Evolutionary conservation across 257 asterid species (phyloP).

Genomic region (Capsicum rhomboideum): DNA sequence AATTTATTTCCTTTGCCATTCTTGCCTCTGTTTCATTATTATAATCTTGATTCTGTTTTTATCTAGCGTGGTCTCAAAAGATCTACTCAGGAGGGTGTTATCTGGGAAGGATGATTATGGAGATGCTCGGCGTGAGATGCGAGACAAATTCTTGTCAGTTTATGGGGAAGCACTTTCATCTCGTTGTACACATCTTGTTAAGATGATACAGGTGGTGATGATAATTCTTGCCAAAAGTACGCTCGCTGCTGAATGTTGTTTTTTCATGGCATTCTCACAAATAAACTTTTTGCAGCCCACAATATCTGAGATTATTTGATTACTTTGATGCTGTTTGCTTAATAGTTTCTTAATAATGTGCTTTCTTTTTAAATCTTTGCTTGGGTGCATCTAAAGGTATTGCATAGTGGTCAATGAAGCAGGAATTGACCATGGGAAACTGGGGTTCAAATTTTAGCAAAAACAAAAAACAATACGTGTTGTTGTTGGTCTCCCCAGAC

Average conservation of each 20-base stretch:
- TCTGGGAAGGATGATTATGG: slow-evolving; percentile 53
- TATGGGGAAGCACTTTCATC: slow-evolving; percentile 78
- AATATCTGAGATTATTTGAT: background rate
- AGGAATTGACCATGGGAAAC: background rate
- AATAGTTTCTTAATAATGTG: background rate
- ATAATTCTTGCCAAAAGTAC: slow-evolving; percentile 18
- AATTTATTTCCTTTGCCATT: background rate
- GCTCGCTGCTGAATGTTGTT: background rate
- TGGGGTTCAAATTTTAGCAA: background rate
- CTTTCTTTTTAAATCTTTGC: background rate
- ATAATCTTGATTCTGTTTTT: slow-evolving; percentile 1
- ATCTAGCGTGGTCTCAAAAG: slow-evolving; percentile 62
- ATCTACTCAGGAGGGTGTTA: slow-evolving; percentile 61
- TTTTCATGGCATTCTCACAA: background rate
- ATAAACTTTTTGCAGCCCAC: background rate
- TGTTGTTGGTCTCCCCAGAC: too few species aligned
- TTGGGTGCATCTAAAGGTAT: background rate
- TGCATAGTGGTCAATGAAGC: background rate
- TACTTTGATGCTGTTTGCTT: background rate
- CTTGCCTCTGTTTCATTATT: background rate
- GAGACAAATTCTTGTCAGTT: slow-evolving; percentile 50
- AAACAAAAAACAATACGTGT: background rate
- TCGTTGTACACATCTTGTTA: slow-evolving; percentile 60
- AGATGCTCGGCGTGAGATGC: slow-evolving; percentile 43
- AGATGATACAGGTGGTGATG: slow-evolving; percentile 78